Evolutionary conservation across 2,329 filamentous ascomycete genomes (phyloP).

Genomic region (Xylaria sp.): DNA sequence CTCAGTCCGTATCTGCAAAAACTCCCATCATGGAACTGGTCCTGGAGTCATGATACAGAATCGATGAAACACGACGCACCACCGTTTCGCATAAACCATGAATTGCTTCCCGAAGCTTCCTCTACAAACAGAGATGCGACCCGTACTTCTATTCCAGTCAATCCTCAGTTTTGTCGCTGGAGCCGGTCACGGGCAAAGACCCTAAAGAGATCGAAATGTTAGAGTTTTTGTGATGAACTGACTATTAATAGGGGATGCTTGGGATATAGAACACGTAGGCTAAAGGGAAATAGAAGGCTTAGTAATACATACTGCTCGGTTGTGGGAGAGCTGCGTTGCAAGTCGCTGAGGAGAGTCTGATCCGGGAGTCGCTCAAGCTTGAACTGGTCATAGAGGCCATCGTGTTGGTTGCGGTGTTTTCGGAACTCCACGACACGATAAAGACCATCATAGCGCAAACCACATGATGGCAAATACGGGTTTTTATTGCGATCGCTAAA

Average conservation of each 20-base stretch:
- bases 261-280: not conserved
- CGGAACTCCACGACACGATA: conserved; percentile 39
- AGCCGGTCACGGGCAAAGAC: conserved; percentile 24
- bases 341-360: conserved; percentile 38
- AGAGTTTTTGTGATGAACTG: not conserved
- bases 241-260: not conserved
- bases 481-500: conserved; percentile 23
- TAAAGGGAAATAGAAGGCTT: not conserved
- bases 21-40: not conserved
- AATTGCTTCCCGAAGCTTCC: not conserved
- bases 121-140: not conserved
- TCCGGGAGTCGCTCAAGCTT: conserved; percentile 37
- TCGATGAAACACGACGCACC: not conserved
- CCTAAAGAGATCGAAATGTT: not conserved
- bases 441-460: conserved; percentile 48
- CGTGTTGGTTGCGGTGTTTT: conserved; percentile 39
- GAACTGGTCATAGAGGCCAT: conserved; percentile 48
- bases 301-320: conserved; percentile 26
- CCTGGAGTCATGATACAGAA: not conserved
- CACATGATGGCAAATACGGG: conserved; percentile 38
- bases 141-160: not conserved
- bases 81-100: not conserved
- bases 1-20: not conserved
- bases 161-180: conserved; percentile 8
- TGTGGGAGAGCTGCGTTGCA: conserved; percentile 40